Conservation (phyloP, 768 basidiomycete genomes). For the Lactarius psammicola region DNA sequence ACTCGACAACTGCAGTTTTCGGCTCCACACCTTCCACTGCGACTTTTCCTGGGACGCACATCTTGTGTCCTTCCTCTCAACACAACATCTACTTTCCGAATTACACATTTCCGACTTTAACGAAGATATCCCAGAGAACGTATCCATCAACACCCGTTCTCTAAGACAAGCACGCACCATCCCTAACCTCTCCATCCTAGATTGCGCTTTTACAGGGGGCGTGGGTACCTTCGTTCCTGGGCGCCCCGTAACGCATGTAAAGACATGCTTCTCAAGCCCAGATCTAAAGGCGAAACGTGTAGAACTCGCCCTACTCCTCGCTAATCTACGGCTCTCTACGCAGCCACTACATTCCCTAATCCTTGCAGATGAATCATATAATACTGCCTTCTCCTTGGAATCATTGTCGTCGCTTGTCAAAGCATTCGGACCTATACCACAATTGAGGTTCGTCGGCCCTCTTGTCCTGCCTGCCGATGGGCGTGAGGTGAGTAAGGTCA, state of each 20-base stretch:
- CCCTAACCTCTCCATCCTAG: slow-evolving; percentile 51
- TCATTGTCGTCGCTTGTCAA: slow-evolving; percentile 46
- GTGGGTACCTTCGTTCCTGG: slow-evolving; percentile 54
- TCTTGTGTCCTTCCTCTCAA: slow-evolving; percentile 52
- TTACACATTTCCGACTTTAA: slow-evolving; percentile 44
- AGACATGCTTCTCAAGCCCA: slow-evolving; percentile 66
- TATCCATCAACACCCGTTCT: slow-evolving; percentile 29
- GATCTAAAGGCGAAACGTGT: slow-evolving; percentile 47
- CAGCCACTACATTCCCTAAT: slow-evolving; percentile 51
- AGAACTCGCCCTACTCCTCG: slow-evolving; percentile 51
- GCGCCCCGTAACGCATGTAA: slow-evolving; percentile 59
- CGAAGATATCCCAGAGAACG: slow-evolving; percentile 31
- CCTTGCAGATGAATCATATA: slow-evolving; percentile 60
- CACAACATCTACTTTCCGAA: slow-evolving; percentile 48
- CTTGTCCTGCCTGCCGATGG: slow-evolving; percentile 61
- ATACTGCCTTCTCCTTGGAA: slow-evolving; percentile 52
- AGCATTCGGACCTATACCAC: slow-evolving; percentile 35
- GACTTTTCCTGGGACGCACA: slow-evolving; percentile 63
- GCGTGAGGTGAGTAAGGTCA: slow-evolving; percentile 42
- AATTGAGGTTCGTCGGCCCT: slow-evolving; percentile 59
- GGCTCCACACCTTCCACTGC: slow-evolving; percentile 59
- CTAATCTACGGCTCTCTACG: slow-evolving; percentile 46
- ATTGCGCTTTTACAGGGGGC: slow-evolving; percentile 69
- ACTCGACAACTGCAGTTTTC: slow-evolving; percentile 46
- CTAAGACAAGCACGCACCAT: slow-evolving; percentile 38